Evolutionary conservation across 768 basidiomycete genomes (phyloP), one percentile per base, ranked within the genome.

Genomic region (Termitomyces sp.): DNA sequence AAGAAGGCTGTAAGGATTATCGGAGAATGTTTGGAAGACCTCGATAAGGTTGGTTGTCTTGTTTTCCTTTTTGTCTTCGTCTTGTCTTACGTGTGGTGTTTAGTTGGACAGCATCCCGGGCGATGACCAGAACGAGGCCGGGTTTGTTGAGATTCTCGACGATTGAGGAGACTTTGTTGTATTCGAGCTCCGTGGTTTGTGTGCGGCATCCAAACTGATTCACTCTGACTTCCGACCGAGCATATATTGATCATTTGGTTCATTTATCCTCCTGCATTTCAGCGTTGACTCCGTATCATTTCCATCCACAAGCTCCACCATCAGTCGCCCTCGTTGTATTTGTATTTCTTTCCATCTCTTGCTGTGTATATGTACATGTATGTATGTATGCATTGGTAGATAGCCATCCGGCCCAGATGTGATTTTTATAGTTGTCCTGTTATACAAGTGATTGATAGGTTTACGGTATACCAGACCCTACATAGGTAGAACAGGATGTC

Each of bases 1-100:
- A 75, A 77, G 68, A 84, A 83, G 68, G 88, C 86, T 20, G 79
- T 97, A 13, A 70, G 68, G 53, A 84, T 90, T 53, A 92, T 99
- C 64, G 83, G 82, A 20, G 81, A 89, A 61, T 86, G 83, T 49
- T 73, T 98, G 43, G 69, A 73, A 11, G 94, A 97, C 65, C 80
- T 98, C 43, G 96, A 98, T 68, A 74, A 76, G 68, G 89, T 89
- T 38, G 46, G 80, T 71, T 38, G 25, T 9, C 10, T 15, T 50
- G 33, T 3, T 43, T 38, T 33, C 16, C 12, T 35, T 43, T 54
- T 50, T 3, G 12, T 35, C 41, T 45, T 38, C 23, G 39, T 25
- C 13, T 29, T 39, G 7, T 16, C 6, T 43, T 11, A 55, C 36
- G 31, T 40, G n/a, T 47, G 3, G 7, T 39, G 16, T 50, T 47